Evolutionary conservation across 2,329 filamentous ascomycete species (phyloP), one percentile per base, ranked within the genome.

Genomic region (Trichoderma oligosporum): DNA sequence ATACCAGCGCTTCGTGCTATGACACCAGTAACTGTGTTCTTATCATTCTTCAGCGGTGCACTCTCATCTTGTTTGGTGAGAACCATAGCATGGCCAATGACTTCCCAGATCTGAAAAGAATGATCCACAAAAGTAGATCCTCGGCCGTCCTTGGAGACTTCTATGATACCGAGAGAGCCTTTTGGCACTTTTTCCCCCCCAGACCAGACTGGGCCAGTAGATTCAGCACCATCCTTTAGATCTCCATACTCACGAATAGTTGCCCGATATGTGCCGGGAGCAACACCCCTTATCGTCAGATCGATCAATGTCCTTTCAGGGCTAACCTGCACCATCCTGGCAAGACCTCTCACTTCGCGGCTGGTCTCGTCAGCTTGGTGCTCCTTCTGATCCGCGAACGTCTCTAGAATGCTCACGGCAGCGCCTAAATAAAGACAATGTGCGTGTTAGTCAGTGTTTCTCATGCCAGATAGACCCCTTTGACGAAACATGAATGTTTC

Each of bases 1-100:
- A 96, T 88, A n/a, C 94, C 94, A 14, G 94, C 93, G 72, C 92
- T 97, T 69, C 94, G 81, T 47, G 94, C 94, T 74, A 99, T 90
- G 51, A 99, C 92, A 7, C 94, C 94, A 2, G 96, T 89, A 49
- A 97, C 78, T 18, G 91, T 96, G 70, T 95, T 84, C 56, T 85
- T 81, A 68, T 96, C 89, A 64, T 96, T 92, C 65, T 80, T 79
- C 64, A 86, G 74, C 68, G 82, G 79, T 11, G 56, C 45, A 27
- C 59, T 62, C 63, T 85, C 82, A 58, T 83, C 76, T 71, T 85
- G 78, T 60, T 70, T 85, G 42, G 90, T 88, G 47, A 97, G 84
- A 44, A 96, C 88, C 78, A 99, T 88, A 67, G 91, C 91, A 68
- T 92, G 86, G 27, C 94, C 94, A 72, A 97, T 96, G 71, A 96